Evolutionary conservation across 495 filamentous ascomycete genomes (phyloP).

Genomic region (Pyronema domesticum): DNA sequence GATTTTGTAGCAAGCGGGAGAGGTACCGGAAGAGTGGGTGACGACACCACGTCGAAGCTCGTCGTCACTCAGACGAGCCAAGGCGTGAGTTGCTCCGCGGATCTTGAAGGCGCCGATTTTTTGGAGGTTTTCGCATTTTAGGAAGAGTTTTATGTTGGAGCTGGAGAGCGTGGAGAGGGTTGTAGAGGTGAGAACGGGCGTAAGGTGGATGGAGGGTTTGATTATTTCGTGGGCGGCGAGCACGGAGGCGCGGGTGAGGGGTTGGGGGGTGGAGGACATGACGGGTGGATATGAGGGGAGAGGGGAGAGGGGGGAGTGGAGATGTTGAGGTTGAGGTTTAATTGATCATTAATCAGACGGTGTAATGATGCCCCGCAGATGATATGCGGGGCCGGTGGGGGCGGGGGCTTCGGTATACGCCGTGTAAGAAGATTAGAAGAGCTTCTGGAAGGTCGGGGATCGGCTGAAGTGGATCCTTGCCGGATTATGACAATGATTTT

Average conservation of each 20-base stretch:
- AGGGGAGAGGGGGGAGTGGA: neutral
- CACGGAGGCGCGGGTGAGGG: conserved; percentile 13
- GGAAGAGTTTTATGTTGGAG: conserved; percentile 58
- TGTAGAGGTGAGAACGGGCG: conserved; percentile 59
- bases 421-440: too few relatives aligned
- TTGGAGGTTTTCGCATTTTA: conserved; percentile 95
- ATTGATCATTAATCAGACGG: too few relatives aligned
- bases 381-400: too few relatives aligned
- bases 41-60: conserved; percentile 58
- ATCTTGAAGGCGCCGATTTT: conserved; percentile 86
- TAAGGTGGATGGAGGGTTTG: conserved; percentile 57
- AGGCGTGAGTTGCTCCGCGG: conserved; percentile 75
- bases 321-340: neutral
- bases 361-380: too few relatives aligned
- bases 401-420: too few relatives aligned
- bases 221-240: conserved; percentile 45
- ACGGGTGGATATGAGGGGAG: neutral
- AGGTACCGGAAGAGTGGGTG: conserved; percentile 59
- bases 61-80: conserved; percentile 50
- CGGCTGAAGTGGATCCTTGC: too few relatives aligned
- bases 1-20: neutral
- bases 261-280: conserved; percentile 10
- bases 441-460: too few relatives aligned
- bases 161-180: conserved; percentile 51
- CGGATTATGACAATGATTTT: too few relatives aligned